Conservation (phyloP, 768 basidiomycete species). For the Xanthoconium purpureum region DNA sequence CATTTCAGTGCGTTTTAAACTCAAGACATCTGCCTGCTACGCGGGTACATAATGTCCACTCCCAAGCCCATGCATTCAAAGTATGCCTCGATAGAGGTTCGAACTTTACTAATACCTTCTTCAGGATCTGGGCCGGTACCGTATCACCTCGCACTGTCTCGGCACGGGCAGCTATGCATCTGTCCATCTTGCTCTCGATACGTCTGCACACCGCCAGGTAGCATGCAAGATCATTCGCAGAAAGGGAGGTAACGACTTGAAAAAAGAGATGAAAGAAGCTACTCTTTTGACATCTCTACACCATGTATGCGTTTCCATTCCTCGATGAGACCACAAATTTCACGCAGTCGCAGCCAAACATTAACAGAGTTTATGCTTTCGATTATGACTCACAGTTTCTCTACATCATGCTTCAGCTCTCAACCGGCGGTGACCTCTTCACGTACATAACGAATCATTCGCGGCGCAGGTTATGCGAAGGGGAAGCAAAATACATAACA, state of each 20-base stretch:
- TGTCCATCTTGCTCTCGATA: constrained; percentile 75
- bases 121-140: constrained; percentile 63
- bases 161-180: constrained; percentile 82
- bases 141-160: constrained; percentile 75
- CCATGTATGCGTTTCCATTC: constrained; percentile 51
- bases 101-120: not conserved
- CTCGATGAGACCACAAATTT: not conserved
- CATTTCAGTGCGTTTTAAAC: constrained; percentile 62
- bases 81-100: constrained; percentile 30
- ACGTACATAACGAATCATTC: constrained; percentile 71
- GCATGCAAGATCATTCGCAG: constrained; percentile 82
- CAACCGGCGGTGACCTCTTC: constrained; percentile 86
- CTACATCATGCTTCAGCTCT: constrained; percentile 84
- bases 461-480: constrained; percentile 61
- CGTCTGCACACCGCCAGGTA: constrained; percentile 61
- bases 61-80: constrained; percentile 51
- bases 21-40: constrained; percentile 48
- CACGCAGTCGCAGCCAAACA: constrained; percentile 58
- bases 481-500: constrained; percentile 82
- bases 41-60: constrained; percentile 62
- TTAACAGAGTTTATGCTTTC: constrained; percentile 73
- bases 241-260: constrained; percentile 39
- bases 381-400: constrained; percentile 60
- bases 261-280: constrained; percentile 74
- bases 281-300: constrained; percentile 65